Conservation (phyloP, 1,139 yeast genomes). For the Lipomyces yarrowii region DNA sequence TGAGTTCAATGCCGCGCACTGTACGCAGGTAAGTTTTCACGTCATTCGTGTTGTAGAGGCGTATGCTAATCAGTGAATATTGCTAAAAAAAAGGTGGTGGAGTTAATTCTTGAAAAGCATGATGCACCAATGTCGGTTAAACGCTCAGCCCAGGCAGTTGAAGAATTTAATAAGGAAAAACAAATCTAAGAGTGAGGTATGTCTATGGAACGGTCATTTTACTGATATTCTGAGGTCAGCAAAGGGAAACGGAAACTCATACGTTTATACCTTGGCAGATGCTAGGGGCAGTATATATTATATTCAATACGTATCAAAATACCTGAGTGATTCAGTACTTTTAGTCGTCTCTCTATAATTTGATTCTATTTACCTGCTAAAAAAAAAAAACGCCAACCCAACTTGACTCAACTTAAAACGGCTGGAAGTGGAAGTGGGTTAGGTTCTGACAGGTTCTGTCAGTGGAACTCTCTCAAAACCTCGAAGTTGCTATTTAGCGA, state of each 20-base stretch:
- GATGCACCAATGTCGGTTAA: background rate
- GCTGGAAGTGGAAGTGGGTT: too few relatives aligned
- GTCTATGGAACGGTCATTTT: background rate
- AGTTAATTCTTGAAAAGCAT: background rate
- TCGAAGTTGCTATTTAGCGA: too few relatives aligned
- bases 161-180: background rate
- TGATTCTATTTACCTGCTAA: background rate
- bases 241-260: background rate
- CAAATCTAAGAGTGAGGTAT: background rate
- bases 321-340: background rate
- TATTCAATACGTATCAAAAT: background rate
- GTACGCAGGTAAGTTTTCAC: background rate
- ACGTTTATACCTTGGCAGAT: background rate
- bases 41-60: background rate
- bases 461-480: too few relatives aligned
- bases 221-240: background rate
- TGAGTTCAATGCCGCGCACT: constrained; percentile 35
- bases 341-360: background rate
- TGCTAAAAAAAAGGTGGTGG: background rate
- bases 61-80: background rate
- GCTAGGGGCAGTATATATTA: background rate
- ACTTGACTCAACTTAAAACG: too few relatives aligned
- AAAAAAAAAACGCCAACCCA: too few relatives aligned
- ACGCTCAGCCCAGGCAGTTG: background rate
- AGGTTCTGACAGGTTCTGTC: too few relatives aligned